Conservation (phyloP, 1,139 yeast species). For the Blastobotrys indianensis region DNA sequence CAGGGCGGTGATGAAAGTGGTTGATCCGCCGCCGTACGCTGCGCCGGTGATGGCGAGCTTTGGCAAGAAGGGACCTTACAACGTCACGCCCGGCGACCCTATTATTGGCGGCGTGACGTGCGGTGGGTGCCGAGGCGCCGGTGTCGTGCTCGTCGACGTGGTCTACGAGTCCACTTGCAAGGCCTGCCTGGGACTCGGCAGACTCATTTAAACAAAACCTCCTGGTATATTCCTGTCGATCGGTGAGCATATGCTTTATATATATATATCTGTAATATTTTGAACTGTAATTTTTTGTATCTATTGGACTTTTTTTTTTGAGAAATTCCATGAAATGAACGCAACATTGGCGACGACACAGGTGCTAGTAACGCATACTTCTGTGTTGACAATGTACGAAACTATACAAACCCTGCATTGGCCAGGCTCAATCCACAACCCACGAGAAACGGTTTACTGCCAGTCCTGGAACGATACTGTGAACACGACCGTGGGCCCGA, state of each 20-base stretch:
- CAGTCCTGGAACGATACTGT: too few relatives aligned
- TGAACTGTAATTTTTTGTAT: background rate
- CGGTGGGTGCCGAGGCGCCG: slow-evolving; percentile 71
- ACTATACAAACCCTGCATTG: too few relatives aligned
- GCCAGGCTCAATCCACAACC: too few relatives aligned
- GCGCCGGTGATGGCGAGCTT: slow-evolving; percentile 6
- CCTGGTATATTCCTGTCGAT: background rate
- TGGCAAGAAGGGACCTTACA: slow-evolving; percentile 33
- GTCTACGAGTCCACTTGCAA: slow-evolving; percentile 23
- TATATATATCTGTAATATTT: background rate
- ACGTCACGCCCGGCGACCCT: slow-evolving; percentile 77
- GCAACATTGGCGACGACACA: too few relatives aligned
- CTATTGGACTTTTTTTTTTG: too few relatives aligned
- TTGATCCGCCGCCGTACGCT: slow-evolving; percentile 6
- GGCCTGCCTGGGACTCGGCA: slow-evolving; percentile 62
- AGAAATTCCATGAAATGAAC: too few relatives aligned
- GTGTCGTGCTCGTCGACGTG: slow-evolving; percentile 41
- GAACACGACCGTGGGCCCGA: too few relatives aligned
- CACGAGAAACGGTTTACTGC: too few relatives aligned
- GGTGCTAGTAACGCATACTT: too few relatives aligned
- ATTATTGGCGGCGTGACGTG: slow-evolving; percentile 72
- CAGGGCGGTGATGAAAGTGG: slow-evolving; percentile 1
- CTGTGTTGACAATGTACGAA: too few relatives aligned
- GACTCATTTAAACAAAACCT: slow-evolving; percentile 34
- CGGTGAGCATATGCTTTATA: background rate